Conservation (phyloP, 2,329 filamentous ascomycete genomes). For the Ascochyta pisi region DNA sequence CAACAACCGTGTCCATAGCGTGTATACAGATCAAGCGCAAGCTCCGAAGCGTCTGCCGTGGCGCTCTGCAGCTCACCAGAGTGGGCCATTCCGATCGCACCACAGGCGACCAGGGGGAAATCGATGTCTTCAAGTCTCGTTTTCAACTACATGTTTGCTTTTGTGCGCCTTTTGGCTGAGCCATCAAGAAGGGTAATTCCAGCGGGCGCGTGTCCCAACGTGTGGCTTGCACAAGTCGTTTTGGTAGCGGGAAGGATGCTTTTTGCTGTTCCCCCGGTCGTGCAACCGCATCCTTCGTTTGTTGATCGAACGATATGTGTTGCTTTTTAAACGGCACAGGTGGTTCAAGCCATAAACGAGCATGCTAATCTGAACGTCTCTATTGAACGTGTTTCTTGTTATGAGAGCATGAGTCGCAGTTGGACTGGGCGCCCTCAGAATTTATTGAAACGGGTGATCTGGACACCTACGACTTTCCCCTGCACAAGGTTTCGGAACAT, state of each 20-base stretch:
- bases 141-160: constrained; percentile 5
- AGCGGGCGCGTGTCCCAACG: constrained; percentile 15
- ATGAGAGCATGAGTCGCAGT: constrained; percentile 15
- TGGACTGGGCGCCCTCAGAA: constrained; percentile 3
- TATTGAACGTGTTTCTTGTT: constrained; percentile 15
- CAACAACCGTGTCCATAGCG: constrained; percentile 7
- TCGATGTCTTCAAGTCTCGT: not conserved
- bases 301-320: constrained; percentile 17
- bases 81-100: not conserved
- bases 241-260: constrained; percentile 13
- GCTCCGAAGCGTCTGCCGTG: constrained; percentile 10
- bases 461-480: not conserved
- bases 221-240: constrained; percentile 7
- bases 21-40: constrained; percentile 19
- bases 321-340: constrained; percentile 18
- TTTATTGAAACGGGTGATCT: constrained; percentile 7
- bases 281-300: constrained; percentile 17
- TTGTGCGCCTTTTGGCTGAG: constrained; percentile 7
- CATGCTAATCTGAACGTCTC: constrained; percentile 20
- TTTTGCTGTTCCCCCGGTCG: constrained; percentile 19
- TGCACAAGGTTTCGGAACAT: not conserved
- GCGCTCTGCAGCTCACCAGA: constrained; percentile 12
- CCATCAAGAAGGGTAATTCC: constrained; percentile 11
- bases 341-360: constrained; percentile 11
- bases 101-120: not conserved